Conservation (phyloP, 2,329 filamentous ascomycete genomes). For the Stemphylium lycopersici region DNA sequence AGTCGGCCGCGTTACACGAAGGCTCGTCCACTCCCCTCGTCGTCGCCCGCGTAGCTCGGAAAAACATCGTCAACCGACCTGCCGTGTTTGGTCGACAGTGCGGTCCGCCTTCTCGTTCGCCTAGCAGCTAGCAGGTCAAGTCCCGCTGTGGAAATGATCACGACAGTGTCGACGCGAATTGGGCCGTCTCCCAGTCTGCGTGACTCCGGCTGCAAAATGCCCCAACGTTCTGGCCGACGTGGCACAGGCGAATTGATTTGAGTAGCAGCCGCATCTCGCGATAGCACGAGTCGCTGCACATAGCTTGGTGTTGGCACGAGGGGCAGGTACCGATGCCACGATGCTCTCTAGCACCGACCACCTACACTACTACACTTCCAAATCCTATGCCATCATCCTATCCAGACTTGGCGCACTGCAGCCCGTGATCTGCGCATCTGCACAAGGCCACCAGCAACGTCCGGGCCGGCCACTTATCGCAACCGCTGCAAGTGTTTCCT, state of each 20-base stretch:
- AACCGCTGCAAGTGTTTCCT: conserved; percentile 48
- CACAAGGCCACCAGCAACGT: conserved; percentile 44
- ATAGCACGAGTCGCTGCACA: conserved; percentile 32
- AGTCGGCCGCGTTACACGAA: conserved; percentile 38
- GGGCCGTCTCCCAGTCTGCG: conserved; percentile 29
- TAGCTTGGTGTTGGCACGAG: conserved; percentile 25
- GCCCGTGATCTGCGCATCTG: conserved; percentile 41
- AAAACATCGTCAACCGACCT: conserved; percentile 38
- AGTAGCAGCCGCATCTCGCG: conserved; percentile 25
- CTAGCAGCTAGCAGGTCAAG: conserved; percentile 29
- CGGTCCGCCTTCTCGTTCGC: conserved; percentile 29
- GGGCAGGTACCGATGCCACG: conserved; percentile 30
- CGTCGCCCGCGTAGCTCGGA: conserved; percentile 29
- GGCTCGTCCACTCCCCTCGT: conserved; percentile 15
- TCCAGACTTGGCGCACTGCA: conserved; percentile 39
- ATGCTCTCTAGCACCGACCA: conserved; percentile 22
- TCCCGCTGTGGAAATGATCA: conserved; percentile 44
- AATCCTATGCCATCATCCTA: conserved; percentile 23
- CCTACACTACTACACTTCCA: conserved; percentile 22
- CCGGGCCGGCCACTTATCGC: conserved; percentile 49
- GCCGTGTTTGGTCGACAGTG: conserved; percentile 38
- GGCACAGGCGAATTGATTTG: conserved; percentile 30
- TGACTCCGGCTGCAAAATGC: conserved; percentile 19
- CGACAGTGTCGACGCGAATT: conserved; percentile 32
- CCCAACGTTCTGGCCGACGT: conserved; percentile 28